A percentile compares a stretch with the other conserved stretches of the same genome.
Evolutionary conservation across 106 monocot genomes (phyloP).

Genomic region (Dendrobium nobile): DNA sequence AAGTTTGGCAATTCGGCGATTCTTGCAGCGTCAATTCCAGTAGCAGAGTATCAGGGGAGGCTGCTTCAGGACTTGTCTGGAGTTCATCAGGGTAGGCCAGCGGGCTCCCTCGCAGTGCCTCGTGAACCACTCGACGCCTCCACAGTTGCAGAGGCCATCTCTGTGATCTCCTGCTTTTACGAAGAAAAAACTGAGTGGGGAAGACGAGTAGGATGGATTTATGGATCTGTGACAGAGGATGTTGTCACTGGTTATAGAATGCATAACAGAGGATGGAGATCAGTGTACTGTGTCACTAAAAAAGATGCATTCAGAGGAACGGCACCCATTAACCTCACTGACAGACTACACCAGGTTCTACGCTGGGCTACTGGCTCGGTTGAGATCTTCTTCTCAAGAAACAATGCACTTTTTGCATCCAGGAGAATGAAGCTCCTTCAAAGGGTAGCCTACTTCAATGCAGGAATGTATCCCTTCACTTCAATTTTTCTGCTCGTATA

Average conservation of each 20-base stretch:
- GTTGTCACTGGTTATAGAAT: constrained; percentile 96
- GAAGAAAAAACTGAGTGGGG: constrained; percentile 97
- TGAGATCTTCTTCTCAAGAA: constrained; percentile 99
- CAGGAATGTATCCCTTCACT: constrained; percentile 90
- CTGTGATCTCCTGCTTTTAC: constrained; percentile 88
- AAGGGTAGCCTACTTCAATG: constrained; percentile 85
- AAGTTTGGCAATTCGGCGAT: constrained; percentile 62
- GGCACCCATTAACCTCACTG: constrained; percentile 93
- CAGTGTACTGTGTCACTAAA: constrained; percentile 83
- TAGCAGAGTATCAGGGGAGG: constrained; percentile 88
- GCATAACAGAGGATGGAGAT: constrained; percentile 97
- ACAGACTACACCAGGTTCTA: constrained; percentile 90
- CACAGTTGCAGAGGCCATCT: constrained; percentile 81
- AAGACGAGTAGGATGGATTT: constrained; percentile 82
- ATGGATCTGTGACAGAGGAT: constrained; percentile 94
- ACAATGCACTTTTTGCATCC: constrained; percentile 83
- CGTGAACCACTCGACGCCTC: constrained; percentile 88
- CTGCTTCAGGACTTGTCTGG: constrained; percentile 77
- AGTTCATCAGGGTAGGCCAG: constrained; percentile 46
- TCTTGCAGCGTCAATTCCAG: constrained; percentile 67
- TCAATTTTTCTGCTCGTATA: constrained; percentile 80
- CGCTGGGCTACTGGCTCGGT: constrained; percentile 98
- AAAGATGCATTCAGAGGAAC: constrained; percentile 91
- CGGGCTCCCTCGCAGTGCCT: constrained; percentile 62
- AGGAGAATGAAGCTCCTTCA: constrained; percentile 88